phyloP scores from a whole-genome alignment of 176 grass and related monocot genomes.

The Carex myosuroides region DNA sequence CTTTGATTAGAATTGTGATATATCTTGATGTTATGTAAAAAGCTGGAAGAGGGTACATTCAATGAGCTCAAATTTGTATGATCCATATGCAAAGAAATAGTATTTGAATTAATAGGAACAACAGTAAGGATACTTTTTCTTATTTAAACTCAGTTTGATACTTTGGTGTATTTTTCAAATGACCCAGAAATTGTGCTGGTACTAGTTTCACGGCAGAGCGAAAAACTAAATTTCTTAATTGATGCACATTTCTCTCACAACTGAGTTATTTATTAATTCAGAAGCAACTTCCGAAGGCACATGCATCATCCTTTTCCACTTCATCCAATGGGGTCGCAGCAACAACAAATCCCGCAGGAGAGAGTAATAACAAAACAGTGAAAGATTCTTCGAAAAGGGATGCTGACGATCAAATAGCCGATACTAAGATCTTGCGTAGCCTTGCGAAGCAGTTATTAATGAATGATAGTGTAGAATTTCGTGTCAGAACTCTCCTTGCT shows the following conservation, averaged over 20 bases:
- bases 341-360: conserved; percentile 29
- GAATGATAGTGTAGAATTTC: conserved; percentile 82
- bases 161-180: background rate
- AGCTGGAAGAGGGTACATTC: background rate
- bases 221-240: background rate
- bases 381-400: conserved; percentile 43
- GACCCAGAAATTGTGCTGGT: background rate
- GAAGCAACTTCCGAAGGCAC: conserved; percentile 40
- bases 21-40: background rate
- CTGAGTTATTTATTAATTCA: background rate
- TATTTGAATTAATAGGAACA: background rate
- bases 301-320: conserved; percentile 63
- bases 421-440: conserved; percentile 65
- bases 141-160: background rate
- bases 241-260: background rate
- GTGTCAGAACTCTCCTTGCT: conserved; percentile 66
- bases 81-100: background rate
- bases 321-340: conserved; percentile 39
- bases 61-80: background rate
- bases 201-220: background rate
- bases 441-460: conserved; percentile 73
- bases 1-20: background rate
- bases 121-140: background rate
- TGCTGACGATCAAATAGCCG: conserved; percentile 64
- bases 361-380: conserved; percentile 39